Conservation (phyloP, 352 stramenopile species). For the Pythium diclinum region DNA sequence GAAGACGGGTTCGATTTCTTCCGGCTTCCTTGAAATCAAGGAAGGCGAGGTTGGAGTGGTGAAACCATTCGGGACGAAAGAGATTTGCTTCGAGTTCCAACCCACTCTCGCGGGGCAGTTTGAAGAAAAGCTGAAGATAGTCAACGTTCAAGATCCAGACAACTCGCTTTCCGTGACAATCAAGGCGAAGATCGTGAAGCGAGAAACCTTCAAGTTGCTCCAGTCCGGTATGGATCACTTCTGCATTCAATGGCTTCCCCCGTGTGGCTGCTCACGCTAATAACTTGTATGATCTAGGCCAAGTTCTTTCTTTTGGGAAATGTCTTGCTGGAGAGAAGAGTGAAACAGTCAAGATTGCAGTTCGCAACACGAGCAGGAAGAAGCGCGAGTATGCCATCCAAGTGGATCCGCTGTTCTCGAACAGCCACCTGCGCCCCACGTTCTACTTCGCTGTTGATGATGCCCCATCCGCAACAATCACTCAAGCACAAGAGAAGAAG, state of each 20-base stretch:
- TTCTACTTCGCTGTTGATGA: conserved; percentile 86
- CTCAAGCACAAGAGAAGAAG: conserved; percentile 88
- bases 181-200: conserved; percentile 87
- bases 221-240: conserved; percentile 58
- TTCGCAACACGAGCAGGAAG: conserved; percentile 87
- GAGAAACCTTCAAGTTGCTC: conserved; percentile 87
- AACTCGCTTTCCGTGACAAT: conserved; percentile 88
- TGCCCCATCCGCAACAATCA: conserved; percentile 77
- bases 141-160: conserved; percentile 87
- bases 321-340: conserved; percentile 82
- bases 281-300: conserved; percentile 35
- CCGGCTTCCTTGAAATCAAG: conserved; percentile 87
- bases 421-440: conserved; percentile 58
- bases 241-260: background rate
- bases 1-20: conserved; percentile 90
- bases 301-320: conserved; percentile 82
- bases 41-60: conserved; percentile 84
- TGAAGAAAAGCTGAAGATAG: conserved; percentile 87
- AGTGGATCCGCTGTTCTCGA: conserved; percentile 68
- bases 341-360: conserved; percentile 80
- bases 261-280: background rate
- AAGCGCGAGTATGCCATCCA: conserved; percentile 88
- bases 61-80: conserved; percentile 84
- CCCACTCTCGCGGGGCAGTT: conserved; percentile 82
- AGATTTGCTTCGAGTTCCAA: conserved; percentile 89